Evolutionary conservation across 331 rosid species (phyloP), one percentile per base, ranked within the genome.

Genomic region (Pyrus hybrid): DNA sequence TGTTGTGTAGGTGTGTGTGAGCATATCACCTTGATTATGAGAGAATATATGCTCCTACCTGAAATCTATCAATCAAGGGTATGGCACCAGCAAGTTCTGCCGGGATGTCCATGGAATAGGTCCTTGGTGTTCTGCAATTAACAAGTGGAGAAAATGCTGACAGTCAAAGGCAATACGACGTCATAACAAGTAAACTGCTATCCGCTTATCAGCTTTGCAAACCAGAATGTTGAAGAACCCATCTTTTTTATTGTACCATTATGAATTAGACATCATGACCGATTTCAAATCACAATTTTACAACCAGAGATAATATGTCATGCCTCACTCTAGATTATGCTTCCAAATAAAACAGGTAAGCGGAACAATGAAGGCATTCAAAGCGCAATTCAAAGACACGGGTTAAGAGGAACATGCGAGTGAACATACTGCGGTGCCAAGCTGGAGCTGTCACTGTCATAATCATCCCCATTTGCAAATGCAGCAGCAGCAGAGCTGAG

Each of bases 61-160:
- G 99, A 69, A 95, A 95, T 85, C 86, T 91, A 79, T 88, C 92
- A 30, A 95, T 86, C 89, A 95, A 81, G 76, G 97, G 99, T 73
- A 95, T 82, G 71, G 93, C 99, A 76, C 94, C 93, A 21, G 93
- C 92, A 8, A 95, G 93, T 79, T 95, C 98, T 25, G 90, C 87
- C 9, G 99, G 97, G 82, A 95, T 78, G 43, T 88, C 81, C 93
- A 86, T 85, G 60, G 97, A 86, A 16, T 84, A 75, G 67, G 97
- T 75, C 25, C 88, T 76, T 51, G 97, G 93, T 2, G 99, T 95
- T 69, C 98, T 91, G 86, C 78, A 71, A 77, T 51, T 80, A 62
- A 78, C 72, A 82, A 53, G 11, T 66, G 66, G 45, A 43, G 25
- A 26, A 6, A 76, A 51, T 1, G 72, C n/a, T 22, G 49, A 51